Evolutionary conservation across 2,329 filamentous ascomycete genomes (phyloP), one percentile per base, ranked within the genome.

Genomic region (Aspergillus costaricaensis): DNA sequence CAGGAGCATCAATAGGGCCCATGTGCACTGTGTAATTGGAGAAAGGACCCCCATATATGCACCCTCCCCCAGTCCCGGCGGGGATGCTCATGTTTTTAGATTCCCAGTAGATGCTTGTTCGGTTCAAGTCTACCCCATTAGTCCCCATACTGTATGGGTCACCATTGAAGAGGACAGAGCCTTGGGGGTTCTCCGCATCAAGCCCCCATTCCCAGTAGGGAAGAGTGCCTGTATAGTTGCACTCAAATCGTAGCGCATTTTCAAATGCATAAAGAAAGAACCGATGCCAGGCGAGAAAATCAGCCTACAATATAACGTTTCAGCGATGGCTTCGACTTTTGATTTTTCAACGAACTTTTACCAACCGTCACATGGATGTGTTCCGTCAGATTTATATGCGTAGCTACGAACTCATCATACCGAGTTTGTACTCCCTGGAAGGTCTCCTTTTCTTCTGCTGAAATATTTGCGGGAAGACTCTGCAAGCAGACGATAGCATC

Each of bases 221-320:
- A 8, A 50, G 57, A 10, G 57, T 36, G 12, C 60, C 57, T 7
- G 39, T 38, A 25, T 53, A 62, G 10, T 51, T 27, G 41, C 60
- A 62, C 50, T 57, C 55, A 2, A 47, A 38, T 19, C 25, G 17
- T 14, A 62, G 53, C 4, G 54, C 57, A 19, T 44, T 32, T 19
- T 62, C 60, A 9, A 43, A 60, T 1, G 55, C 15, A 15, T 39
- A 39, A 43, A 60, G 44, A 4, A 50, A 62, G 17, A 39, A 53
- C 7, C 60, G 60, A 49, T 62, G 60, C 60, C 57, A 62, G 9
- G 60, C 27, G 4, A 62, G 54, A 15, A 62, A 62, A 5, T 43
- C 41, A 14, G 54, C 53, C 39, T 50, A 27, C 7, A 21, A 5
- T 1, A 27, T 10, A 14, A 14, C n/a, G 23, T 8, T 25, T 50